Conservation (phyloP, 2,329 filamentous ascomycete genomes). For the Fusarium nisikadoi region DNA sequence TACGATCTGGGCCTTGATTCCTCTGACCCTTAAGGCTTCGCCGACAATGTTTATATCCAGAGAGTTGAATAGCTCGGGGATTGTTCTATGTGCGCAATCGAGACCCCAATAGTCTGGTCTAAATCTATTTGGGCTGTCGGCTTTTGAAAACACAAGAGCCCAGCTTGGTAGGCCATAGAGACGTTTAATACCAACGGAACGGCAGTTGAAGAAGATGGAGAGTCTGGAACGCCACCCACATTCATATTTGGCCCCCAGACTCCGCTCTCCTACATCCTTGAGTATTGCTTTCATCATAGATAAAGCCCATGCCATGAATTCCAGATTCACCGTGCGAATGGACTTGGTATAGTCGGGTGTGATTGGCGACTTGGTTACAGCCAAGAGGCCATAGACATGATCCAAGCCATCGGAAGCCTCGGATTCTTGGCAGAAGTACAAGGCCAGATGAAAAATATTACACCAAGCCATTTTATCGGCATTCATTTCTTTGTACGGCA, state of each 20-base stretch:
- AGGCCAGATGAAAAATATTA: no score
- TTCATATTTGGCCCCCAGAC: fast-evolving
- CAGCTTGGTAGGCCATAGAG: background rate
- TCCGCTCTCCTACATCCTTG: fast-evolving
- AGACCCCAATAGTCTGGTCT: fast-evolving
- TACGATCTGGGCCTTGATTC: background rate
- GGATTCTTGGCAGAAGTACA: background rate
- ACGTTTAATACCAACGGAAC: background rate
- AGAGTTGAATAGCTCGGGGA: background rate
- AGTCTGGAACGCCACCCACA: background rate
- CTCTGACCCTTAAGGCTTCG: background rate
- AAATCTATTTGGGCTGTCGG: background rate
- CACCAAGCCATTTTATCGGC: no score
- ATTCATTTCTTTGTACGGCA: no score
- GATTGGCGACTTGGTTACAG: background rate
- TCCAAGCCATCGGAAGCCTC: background rate
- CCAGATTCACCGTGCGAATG: background rate
- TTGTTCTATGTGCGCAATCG: background rate
- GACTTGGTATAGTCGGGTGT: background rate
- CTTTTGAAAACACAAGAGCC: background rate
- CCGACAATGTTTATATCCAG: background rate
- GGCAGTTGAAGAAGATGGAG: background rate
- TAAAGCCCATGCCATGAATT: background rate
- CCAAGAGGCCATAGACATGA: background rate
- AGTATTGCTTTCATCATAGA: background rate